These are phyloP conservation scores for Claviceps digitariae DNA, from an alignment of 2,329 filamentous ascomycete species.

Conservation along the genomic window DNA sequence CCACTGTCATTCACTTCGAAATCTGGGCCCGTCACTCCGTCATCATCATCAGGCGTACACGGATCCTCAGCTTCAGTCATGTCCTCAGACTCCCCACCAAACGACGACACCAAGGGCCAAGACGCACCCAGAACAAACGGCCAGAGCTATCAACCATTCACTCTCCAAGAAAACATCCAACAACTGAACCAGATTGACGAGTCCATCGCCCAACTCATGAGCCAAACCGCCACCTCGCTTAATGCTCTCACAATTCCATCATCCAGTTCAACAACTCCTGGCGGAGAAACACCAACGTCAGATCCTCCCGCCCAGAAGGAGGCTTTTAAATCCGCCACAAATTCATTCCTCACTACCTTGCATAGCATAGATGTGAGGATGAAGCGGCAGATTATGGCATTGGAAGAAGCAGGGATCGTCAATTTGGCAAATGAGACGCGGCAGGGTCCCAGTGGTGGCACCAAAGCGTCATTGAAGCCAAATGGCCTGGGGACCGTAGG, in stretches of 20 bases:
- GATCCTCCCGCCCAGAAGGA: slow-evolving; percentile 37
- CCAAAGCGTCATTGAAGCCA: slow-evolving; percentile 35
- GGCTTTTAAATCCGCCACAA: slow-evolving; percentile 45
- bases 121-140: slow-evolving; percentile 6
- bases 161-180: slow-evolving; percentile 62
- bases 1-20: neutral
- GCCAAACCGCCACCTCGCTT: slow-evolving; percentile 32
- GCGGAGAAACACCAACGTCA: slow-evolving; percentile 12
- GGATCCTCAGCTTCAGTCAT: slow-evolving; percentile 9
- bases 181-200: slow-evolving; percentile 71
- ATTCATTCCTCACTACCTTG: slow-evolving; percentile 57
- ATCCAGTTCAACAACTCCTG: slow-evolving; percentile 8
- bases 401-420: slow-evolving; percentile 72
- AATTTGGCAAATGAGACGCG: slow-evolving; percentile 26
- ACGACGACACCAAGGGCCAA: slow-evolving; percentile 19
- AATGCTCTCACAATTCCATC: slow-evolving; percentile 27
- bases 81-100: slow-evolving; percentile 12
- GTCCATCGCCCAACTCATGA: slow-evolving; percentile 28
- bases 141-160: slow-evolving; percentile 40
- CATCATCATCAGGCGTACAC: neutral
- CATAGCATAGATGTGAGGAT: slow-evolving; percentile 63
- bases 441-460: slow-evolving; percentile 20
- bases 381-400: slow-evolving; percentile 51
- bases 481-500: slow-evolving; percentile 42
- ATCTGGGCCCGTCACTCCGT: neutral